Base-by-base conservation (phyloP, 768 basidiomycete species). In the Mycena olivaceomarginata region DNA sequence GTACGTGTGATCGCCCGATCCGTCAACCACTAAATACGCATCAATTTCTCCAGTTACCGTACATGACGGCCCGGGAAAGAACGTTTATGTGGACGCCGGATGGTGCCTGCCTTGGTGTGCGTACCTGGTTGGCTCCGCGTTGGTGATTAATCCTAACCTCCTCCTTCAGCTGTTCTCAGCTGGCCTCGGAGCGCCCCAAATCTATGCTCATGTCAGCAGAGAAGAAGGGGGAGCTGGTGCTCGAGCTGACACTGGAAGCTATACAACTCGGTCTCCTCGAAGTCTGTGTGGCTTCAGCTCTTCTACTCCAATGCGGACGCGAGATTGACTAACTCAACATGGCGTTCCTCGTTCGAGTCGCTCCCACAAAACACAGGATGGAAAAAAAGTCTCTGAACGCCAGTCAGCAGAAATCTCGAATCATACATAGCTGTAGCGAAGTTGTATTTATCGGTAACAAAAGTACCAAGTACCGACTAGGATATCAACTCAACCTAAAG, bases 201-300 rank as follows among this genome's bases (percentile, higher is more conserved):
- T 64, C 10, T 74, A 67, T 37, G 79, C 85, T 9, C 85, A 86
- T 16, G 77, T 90, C 7, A 85, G 82, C 9, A 85, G 83, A 70
- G 79, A 78, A 11, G 79, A 85, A 8, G 82, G 84, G 84, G 60
- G 81, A 78, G 0, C 82, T 89, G 65, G 71, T 81, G 5, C 85
- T 90, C n/a, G 87, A 90, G 63, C 68, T 90, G 67, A 88, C 87
- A 2, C 77, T 85, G 3, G 84, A 86, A 41, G 87, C 88, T 5
- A 76, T 90, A 39, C 83, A 86, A 68, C 81, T 85, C n/a, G 84
- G 85, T 31, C 31, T 31, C 31, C 31, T 31, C 31, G 31, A 31
- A 31, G 31, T 31, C 31, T 31, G 31, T 31, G 15, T 45, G 9
- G 31, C 31, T 31, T 31, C 31, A 31, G 31, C 31, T 31, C 31